Base-by-base conservation (phyloP, 768 basidiomycete species). In the Heimioporus sp. region DNA sequence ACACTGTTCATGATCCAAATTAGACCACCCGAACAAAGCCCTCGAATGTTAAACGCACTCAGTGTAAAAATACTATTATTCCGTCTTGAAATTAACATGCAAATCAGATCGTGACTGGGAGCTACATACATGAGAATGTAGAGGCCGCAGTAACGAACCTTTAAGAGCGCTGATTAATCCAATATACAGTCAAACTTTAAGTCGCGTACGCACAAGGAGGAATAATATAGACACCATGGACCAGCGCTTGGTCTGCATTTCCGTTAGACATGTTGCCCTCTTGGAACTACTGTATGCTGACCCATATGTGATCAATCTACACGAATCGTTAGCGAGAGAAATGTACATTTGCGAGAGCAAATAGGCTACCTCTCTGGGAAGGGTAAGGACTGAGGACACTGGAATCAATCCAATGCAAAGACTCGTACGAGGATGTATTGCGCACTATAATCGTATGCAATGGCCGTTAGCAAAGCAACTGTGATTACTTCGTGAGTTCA, bases 381-480 rank as follows among this genome's bases (percentile, higher is more conserved):
- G 45, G 0, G 52, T 54, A 8, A 56, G 52, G 16, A 54, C 53
- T 56, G 16, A 28, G 10, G 10, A 30, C n/a, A n/a, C 5, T 28
- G 16, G 37, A 28, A 20, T 47, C 8, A 43, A 36, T 21, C 17
- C 28, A 13, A 19, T 24, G 4, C 6, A 21, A 20, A 35, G 49
- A 31, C 31, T 35, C 19, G 13, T 20, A 32, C 10, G 20, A 20
- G 34, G 28, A 30, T 13, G 15, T 5, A 13, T 19, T 35, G 6
- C 8, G 28, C 39, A 57, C 56, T 40, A 38, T 52, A 56, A 36
- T 57, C 56, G 10, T 57, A 57, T 20, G 38, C 32, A 21, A 57
- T 20, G 11, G 41, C 54, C 21, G 54, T 42, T n/a, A 48, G 12
- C 12, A 57, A 16, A 21, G 43, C 35, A 17, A 56, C 56, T 57